Percentiles rank a stretch among this genome's conserved stretches.
phyloP scores from a whole-genome alignment of 768 basidiomycete species.

The Leccinum aurantiacum region DNA sequence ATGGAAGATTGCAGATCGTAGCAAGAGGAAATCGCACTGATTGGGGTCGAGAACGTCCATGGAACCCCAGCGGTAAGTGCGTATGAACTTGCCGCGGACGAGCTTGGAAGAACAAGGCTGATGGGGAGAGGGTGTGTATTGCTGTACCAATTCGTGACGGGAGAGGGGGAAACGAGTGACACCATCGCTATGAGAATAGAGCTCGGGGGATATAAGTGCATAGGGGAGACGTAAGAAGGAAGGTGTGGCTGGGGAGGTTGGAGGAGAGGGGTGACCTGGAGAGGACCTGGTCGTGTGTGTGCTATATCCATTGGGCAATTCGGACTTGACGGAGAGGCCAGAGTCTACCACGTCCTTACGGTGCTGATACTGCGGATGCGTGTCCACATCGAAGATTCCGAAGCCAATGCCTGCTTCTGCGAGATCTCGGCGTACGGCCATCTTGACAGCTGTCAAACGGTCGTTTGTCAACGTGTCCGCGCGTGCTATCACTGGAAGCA shows the following conservation, averaged over 20 bases:
- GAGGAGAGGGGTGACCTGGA: conserved; percentile 57
- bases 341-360: conserved; percentile 45
- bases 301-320: conserved; percentile 53
- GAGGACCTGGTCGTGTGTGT: conserved; percentile 51
- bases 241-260: conserved; percentile 62
- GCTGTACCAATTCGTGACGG: conserved; percentile 70
- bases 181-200: conserved; percentile 83
- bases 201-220: conserved; percentile 80
- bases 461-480: conserved; percentile 83
- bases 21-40: conserved; percentile 78
- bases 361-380: conserved; percentile 47
- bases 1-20: conserved; percentile 80
- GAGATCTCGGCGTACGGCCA: conserved; percentile 76
- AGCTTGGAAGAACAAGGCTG: conserved; percentile 45
- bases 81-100: conserved; percentile 60
- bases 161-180: conserved; percentile 56
- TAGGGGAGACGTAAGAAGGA: conserved; percentile 73
- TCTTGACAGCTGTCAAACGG: conserved; percentile 74
- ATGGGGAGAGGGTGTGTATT: conserved; percentile 64
- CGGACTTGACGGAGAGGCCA: conserved; percentile 45
- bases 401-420: conserved; percentile 86
- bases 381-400: conserved; percentile 83
- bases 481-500: conserved; percentile 81
- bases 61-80: conserved; percentile 81
- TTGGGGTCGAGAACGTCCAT: conserved; percentile 76